Conservation (phyloP, 1,284 basidiomycete genomes). For the Apiotrichum montevideense region DNA sequence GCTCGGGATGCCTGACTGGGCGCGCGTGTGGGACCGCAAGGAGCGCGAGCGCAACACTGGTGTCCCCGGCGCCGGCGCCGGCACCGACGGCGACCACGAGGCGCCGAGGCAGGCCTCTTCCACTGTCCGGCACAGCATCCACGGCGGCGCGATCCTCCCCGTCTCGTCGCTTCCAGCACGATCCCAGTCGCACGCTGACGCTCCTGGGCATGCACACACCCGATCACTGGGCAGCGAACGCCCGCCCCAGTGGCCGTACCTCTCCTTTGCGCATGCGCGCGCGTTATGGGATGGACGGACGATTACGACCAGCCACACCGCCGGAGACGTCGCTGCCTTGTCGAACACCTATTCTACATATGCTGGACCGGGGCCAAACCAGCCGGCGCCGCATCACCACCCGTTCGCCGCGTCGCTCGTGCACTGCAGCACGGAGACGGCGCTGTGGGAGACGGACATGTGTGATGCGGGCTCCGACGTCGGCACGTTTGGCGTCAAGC, state of each 20-base stretch:
- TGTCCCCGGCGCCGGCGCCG: not conserved
- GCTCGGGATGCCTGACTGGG: not conserved
- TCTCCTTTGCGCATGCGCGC: too few relatives aligned
- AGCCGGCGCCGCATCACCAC: not conserved
- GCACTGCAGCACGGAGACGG: not conserved
- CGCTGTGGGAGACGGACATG: not conserved
- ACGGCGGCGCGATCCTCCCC: not conserved
- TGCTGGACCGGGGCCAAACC: too few relatives aligned
- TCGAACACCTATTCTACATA: too few relatives aligned
- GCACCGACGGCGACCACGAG: too few relatives aligned
- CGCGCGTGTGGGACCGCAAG: too few relatives aligned
- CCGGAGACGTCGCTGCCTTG: not conserved
- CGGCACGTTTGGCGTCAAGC: not conserved
- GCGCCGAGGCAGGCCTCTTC: not conserved
- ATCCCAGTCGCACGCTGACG: not conserved
- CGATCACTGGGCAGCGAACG: too few relatives aligned
- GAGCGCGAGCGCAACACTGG: too few relatives aligned
- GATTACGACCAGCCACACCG: not conserved
- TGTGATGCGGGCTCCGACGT: not conserved
- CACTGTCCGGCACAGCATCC: not conserved
- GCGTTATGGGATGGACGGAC: too few relatives aligned
- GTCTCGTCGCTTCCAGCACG: not conserved
- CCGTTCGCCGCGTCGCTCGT: not conserved
- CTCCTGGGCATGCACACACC: not conserved
- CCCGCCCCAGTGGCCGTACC: too few relatives aligned